Evolutionary conservation across 2,329 filamentous ascomycete genomes (phyloP).

Genomic region (Apiospora marii): DNA sequence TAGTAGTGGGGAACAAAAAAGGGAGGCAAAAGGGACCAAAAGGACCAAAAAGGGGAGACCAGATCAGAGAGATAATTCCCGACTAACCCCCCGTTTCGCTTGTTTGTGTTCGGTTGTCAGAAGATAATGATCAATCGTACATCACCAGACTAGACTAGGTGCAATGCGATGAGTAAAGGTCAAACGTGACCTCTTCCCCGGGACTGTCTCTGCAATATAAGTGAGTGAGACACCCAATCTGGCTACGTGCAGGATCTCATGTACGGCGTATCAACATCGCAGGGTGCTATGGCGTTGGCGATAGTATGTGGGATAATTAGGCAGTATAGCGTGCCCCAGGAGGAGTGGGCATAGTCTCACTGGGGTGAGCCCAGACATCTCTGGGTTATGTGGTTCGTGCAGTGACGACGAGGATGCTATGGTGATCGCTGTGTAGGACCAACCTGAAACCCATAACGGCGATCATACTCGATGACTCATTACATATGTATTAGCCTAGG

Average conservation of each 20-base stretch:
- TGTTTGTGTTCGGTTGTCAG: neutral
- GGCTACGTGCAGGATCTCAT: constrained; percentile 9
- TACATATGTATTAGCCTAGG: no score
- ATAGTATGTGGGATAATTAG: neutral
- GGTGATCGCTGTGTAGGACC: no score
- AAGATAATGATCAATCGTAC: neutral
- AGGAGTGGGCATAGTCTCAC: neutral
- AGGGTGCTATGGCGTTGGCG: neutral
- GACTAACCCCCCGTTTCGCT: neutral
- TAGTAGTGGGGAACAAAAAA: neutral
- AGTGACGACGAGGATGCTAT: no score
- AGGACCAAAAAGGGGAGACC: neutral
- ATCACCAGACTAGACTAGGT: neutral
- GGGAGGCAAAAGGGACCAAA: neutral
- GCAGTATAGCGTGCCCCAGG: neutral
- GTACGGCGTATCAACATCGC: constrained; percentile 7
- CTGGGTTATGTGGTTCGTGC: no score
- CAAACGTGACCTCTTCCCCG: neutral
- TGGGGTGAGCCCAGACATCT: no score
- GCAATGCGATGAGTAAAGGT: neutral
- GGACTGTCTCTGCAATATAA: constrained; percentile 10
- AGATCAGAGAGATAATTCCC: constrained; percentile 3
- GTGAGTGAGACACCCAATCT: constrained; percentile 13
- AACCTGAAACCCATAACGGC: no score
- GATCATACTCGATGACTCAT: no score